Conservation (phyloP, 768 basidiomycete genomes). For the Mrakia gelida region DNA sequence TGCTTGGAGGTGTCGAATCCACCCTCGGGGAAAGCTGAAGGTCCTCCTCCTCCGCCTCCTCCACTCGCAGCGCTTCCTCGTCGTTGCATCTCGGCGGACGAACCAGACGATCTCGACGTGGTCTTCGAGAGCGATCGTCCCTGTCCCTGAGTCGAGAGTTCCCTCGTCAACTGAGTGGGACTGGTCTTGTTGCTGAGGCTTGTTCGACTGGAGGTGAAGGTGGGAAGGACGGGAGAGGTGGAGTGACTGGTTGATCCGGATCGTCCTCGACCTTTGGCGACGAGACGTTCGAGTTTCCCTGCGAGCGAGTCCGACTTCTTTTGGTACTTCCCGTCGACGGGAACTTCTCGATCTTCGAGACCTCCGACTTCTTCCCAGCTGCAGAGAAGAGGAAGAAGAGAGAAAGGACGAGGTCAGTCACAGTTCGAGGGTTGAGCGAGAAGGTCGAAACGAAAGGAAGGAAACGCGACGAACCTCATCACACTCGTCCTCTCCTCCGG, state of each 20-base stretch:
- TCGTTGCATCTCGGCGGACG: not conserved
- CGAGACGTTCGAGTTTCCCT: constrained; percentile 38
- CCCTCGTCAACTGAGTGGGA: constrained; percentile 6
- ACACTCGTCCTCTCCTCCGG: not conserved
- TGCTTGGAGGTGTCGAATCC: constrained; percentile 48
- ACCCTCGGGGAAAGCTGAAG: not conserved
- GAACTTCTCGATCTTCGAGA: constrained; percentile 37
- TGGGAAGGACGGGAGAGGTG: constrained; percentile 16
- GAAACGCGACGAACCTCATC: not conserved
- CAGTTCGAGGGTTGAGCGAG: not conserved
- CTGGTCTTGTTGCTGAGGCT: constrained; percentile 10
- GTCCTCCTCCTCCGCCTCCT: not conserved
- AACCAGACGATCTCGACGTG: constrained; percentile 8
- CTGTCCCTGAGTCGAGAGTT: constrained; percentile 22
- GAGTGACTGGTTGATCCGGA: constrained; percentile 20
- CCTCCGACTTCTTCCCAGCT: constrained; percentile 42
- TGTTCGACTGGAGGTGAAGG: constrained; percentile 29
- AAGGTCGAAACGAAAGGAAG: not conserved
- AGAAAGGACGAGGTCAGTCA: not conserved
- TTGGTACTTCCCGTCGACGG: constrained; percentile 36
- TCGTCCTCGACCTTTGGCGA: constrained; percentile 36
- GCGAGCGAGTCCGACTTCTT: constrained; percentile 40
- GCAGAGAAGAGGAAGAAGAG: not conserved
- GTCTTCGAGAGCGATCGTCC: constrained; percentile 3
- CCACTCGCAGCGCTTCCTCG: constrained; percentile 1